phyloP scores from a whole-genome alignment of 768 basidiomycete species.

The Trametes punicea region DNA sequence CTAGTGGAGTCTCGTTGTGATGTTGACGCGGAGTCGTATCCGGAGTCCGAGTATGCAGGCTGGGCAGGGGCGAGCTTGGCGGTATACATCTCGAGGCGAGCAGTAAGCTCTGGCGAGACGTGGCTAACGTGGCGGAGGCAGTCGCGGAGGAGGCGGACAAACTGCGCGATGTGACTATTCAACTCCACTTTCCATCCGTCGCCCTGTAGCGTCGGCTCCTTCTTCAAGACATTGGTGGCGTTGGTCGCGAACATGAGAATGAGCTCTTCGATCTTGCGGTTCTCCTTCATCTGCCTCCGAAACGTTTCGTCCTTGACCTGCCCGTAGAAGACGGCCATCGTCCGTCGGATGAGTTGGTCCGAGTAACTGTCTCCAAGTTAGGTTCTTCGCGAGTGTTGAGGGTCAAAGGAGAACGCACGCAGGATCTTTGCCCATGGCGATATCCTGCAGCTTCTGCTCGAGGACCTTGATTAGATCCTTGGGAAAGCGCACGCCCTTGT shows the following conservation, averaged over 20 bases:
- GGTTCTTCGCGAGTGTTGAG: neutral
- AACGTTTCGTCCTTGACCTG: slow-evolving; percentile 85
- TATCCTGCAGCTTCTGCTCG: slow-evolving; percentile 84
- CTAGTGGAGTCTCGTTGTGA: slow-evolving; percentile 52
- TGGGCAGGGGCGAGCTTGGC: slow-evolving; percentile 68
- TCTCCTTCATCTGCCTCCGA: slow-evolving; percentile 90
- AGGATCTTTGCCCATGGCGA: slow-evolving; percentile 90
- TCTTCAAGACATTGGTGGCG: slow-evolving; percentile 82
- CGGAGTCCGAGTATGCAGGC: slow-evolving; percentile 56
- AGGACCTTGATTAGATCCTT: slow-evolving; percentile 91
- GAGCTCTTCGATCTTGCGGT: slow-evolving; percentile 95
- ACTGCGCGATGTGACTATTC: slow-evolving; percentile 87
- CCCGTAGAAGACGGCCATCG: slow-evolving; percentile 90
- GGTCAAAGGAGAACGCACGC: slow-evolving; percentile 52
- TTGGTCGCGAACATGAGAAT: slow-evolving; percentile 95
- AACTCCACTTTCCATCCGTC: slow-evolving; percentile 94
- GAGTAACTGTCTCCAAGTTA: slow-evolving; percentile 56
- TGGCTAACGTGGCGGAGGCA: slow-evolving; percentile 69
- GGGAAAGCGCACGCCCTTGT: slow-evolving; percentile 88
- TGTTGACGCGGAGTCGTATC: slow-evolving; percentile 61
- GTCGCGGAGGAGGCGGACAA: slow-evolving; percentile 83
- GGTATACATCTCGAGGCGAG: slow-evolving; percentile 81
- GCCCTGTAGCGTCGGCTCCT: slow-evolving; percentile 77
- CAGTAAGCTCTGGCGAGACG: slow-evolving; percentile 78
- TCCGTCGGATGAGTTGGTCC: slow-evolving; percentile 84